These are phyloP conservation scores for Nothophoma quercina DNA, from an alignment of 2,329 filamentous ascomycete genomes.

Conservation along the genomic window DNA sequence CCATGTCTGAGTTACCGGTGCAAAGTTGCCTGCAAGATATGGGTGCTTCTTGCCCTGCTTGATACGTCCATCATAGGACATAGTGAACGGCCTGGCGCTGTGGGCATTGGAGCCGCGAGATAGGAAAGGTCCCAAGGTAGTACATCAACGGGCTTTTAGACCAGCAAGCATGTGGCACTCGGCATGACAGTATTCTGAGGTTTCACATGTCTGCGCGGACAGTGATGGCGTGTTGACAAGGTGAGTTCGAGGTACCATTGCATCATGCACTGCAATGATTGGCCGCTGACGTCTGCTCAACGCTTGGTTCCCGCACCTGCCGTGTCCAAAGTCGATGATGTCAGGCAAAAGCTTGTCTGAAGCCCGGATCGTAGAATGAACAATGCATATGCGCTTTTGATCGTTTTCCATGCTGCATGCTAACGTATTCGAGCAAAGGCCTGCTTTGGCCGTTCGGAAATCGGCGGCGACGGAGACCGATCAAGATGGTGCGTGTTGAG, in stretches of 20 bases:
- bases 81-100: conserved; percentile 21
- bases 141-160: neutral
- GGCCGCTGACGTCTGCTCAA: neutral
- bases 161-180: conserved; percentile 5
- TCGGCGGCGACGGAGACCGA: conserved; percentile 6
- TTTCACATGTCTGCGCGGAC: conserved; percentile 17
- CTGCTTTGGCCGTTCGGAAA: conserved; percentile 8
- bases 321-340: conserved; percentile 35
- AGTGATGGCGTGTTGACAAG: conserved; percentile 7
- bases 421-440: too few relatives aligned
- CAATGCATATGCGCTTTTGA: conserved; percentile 8
- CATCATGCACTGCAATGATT: conserved; percentile 9
- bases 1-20: conserved; percentile 66
- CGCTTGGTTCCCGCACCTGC: conserved; percentile 8
- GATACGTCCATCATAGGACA: conserved; percentile 32
- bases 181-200: conserved; percentile 7
- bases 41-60: conserved; percentile 47
- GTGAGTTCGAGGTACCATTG: conserved; percentile 9
- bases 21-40: conserved; percentile 74
- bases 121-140: neutral
- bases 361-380: conserved; percentile 24
- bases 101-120: conserved; percentile 21
- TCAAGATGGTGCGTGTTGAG: conserved; percentile 8
- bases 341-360: conserved; percentile 28
- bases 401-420: conserved; percentile 1